A percentile compares a stretch with the other conserved stretches of the same genome.
These are phyloP conservation scores for Neurospora hispaniola DNA, from an alignment of 495 filamentous ascomycete genomes.

Conservation along the genomic window DNA sequence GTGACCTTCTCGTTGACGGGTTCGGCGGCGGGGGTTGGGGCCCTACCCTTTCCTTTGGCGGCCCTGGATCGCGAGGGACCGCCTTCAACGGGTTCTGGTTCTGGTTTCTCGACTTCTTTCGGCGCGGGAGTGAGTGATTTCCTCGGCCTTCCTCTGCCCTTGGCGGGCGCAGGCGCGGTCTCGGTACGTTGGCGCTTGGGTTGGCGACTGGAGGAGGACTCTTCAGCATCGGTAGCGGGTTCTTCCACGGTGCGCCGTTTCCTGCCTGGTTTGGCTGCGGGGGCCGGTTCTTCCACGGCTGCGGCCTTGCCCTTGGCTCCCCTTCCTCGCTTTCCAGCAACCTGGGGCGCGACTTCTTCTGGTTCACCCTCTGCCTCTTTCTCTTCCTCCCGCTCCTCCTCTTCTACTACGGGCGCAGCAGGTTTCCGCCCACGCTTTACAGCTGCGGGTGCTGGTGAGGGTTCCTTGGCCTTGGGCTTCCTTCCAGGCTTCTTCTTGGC, in stretches of 20 bases:
- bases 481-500: not conserved
- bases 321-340: not conserved
- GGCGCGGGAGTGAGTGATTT: not conserved
- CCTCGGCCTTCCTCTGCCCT: not conserved
- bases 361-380: slow-evolving; percentile 9
- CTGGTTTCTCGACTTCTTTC: not conserved
- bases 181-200: not conserved
- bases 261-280: not conserved
- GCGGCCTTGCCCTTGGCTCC: not conserved
- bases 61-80: not conserved
- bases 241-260: not conserved
- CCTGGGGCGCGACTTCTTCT: slow-evolving; percentile 3
- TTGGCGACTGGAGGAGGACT: not conserved
- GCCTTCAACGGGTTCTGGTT: not conserved
- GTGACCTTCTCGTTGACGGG: not conserved
- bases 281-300: not conserved
- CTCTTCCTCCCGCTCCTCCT: slow-evolving; percentile 7
- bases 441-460: not conserved
- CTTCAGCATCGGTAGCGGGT: not conserved
- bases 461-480: not conserved
- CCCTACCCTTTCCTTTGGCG: not conserved
- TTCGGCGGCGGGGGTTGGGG: not conserved
- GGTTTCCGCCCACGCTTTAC: not conserved
- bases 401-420: slow-evolving; percentile 10
- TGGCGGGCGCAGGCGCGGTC: not conserved